Base-by-base conservation (phyloP, 352 stramenopile species). In the Phytopythium chamaehyphon region DNA sequence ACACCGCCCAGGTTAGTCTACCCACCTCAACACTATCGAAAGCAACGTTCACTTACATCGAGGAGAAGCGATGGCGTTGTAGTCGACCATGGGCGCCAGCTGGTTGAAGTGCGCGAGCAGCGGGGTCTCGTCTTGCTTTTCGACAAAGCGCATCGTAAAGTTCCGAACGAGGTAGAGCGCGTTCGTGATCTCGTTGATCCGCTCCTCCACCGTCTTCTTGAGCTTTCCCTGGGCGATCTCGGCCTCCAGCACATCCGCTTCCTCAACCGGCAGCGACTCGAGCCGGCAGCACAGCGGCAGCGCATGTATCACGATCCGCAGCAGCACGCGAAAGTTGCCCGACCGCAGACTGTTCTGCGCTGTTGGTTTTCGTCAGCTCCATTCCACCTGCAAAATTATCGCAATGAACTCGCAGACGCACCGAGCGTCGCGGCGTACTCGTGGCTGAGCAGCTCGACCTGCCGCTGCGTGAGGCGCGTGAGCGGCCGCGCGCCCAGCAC, bases 321-420 rank as follows among this genome's bases (percentile, higher is more conserved):
- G 53, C 55, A 93, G 56, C 44, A 91, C 77, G 26, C 76, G 73
- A 50, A 91, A 93, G 60, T 93, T 93, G 36, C 83, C 78, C 0
- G 77, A 90, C 18, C 55, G 54, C 24, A 87, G 56, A 42, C 66
- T 93, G 64, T 93, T 90, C 40, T 73, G 64, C 9, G 64, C 82
- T 92, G 44, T 37, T 19, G 22, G 16, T 35, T 7, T n/a, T 19
- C 31, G 12, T 40, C 31, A 33, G n/a, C 23, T 22, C 15, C 37
- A 42, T 21, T 42, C n/a, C n/a, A n/a, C n/a, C n/a, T n/a, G 37
- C 28, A 50, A 39, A 10, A 57, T 15, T 58, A 21, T 16, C 44
- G 44, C 14, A 6, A 36, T 53, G 2, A 28, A 22, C 31, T 37
- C 12, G 8, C 39, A n/a, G 23, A 24, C 63, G 24, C 51, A 86